phyloP scores from a whole-genome alignment of 2,329 filamentous ascomycete genomes.

The Fusarium foetens region DNA sequence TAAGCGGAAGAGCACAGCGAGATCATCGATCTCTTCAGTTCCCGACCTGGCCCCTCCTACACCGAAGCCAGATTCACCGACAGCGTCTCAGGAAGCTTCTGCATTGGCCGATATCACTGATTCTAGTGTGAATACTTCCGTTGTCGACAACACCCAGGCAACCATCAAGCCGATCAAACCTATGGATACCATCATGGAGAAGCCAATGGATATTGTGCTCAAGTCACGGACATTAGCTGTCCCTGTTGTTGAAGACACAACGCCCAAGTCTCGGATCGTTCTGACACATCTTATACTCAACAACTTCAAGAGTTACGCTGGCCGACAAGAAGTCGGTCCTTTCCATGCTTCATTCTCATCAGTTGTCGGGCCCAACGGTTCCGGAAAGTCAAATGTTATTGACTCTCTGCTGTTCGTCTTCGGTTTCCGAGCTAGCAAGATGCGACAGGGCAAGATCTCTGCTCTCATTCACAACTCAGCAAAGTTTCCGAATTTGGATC shows the following conservation, averaged over 20 bases:
- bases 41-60: constrained; percentile 55
- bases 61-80: constrained; percentile 67
- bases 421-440: constrained; percentile 98
- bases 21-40: constrained; percentile 53
- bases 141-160: constrained; percentile 45
- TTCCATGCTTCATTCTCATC: constrained; percentile 98
- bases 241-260: constrained; percentile 76
- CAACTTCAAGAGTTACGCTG: constrained; percentile 99
- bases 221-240: constrained; percentile 80
- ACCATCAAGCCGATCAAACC: constrained; percentile 77
- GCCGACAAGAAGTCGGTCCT: constrained; percentile 91
- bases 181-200: constrained; percentile 82
- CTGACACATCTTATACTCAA: constrained; percentile 91
- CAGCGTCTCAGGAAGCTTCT: constrained; percentile 61
- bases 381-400: constrained; percentile 98
- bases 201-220: constrained; percentile 92
- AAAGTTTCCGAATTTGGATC: constrained; percentile 82
- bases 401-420: constrained; percentile 99
- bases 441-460: constrained; percentile 98
- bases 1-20: constrained; percentile 72
- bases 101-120: constrained; percentile 80
- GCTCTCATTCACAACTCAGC: constrained; percentile 98
- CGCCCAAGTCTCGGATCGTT: constrained; percentile 86
- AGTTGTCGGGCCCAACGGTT: constrained; percentile 96
- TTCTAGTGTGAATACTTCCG: constrained; percentile 65